Percentiles rank a stretch among this genome's conserved stretches.
These are phyloP conservation scores for Candida khao-thaluensis DNA, from an alignment of 805 yeast genomes.

Conservation along the genomic window DNA sequence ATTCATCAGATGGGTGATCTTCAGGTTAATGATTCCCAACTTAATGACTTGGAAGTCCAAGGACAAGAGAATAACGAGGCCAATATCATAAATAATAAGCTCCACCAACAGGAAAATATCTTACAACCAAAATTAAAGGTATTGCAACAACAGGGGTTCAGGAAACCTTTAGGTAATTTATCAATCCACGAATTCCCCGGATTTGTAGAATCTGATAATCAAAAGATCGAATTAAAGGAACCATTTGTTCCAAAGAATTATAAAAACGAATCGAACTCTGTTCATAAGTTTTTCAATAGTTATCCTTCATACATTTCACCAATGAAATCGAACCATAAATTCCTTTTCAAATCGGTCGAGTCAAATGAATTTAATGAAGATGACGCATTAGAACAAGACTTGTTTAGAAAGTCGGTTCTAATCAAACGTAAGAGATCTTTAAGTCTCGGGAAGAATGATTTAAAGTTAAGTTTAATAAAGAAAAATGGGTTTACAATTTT, in stretches of 20 bases:
- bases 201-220: constrained; percentile 1
- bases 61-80: constrained; percentile 14
- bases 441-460: constrained; percentile 40
- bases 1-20: not conserved
- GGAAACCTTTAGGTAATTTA: constrained; percentile 15
- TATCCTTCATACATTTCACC: constrained; percentile 18
- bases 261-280: constrained; percentile 17
- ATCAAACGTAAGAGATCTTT: constrained; percentile 32
- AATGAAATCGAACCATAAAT: constrained; percentile 16
- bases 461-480: constrained; percentile 32
- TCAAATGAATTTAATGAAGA: constrained; percentile 17
- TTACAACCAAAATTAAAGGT: constrained; percentile 16
- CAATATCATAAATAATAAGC: not conserved
- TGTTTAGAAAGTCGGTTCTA: constrained; percentile 21
- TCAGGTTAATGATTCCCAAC: constrained; percentile 6
- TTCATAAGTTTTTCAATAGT: constrained; percentile 12
- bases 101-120: constrained; percentile 40
- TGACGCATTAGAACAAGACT: constrained; percentile 23
- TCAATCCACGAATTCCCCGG: constrained; percentile 14
- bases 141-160: constrained; percentile 11
- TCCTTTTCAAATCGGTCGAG: constrained; percentile 15
- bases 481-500: constrained; percentile 24
- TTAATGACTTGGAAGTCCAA: constrained; percentile 13
- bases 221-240: constrained; percentile 6
- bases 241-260: constrained; percentile 16